Percentiles rank a stretch among this genome's conserved stretches.
phyloP scores from a whole-genome alignment of 495 filamentous ascomycete species.

The Apodospora peruviana region DNA sequence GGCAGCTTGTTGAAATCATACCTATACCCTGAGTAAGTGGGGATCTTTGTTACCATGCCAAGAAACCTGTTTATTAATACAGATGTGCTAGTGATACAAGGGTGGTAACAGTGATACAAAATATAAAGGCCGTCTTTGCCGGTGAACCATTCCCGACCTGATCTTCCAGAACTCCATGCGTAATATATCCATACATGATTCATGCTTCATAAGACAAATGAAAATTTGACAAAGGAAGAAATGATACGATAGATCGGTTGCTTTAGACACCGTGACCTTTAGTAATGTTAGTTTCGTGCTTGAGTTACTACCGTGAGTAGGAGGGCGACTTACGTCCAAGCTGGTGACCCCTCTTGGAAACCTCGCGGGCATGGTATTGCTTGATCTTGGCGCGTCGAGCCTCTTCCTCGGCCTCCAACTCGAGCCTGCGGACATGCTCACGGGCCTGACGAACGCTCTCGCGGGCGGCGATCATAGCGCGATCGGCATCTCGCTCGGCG shows the following conservation, averaged over 20 bases:
- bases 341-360: constrained; percentile 60
- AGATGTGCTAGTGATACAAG: too few relatives aligned
- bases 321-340: constrained; percentile 51
- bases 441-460: constrained; percentile 54
- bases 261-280: constrained; percentile 7
- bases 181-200: background rate
- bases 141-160: background rate
- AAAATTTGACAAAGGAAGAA: background rate
- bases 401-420: constrained; percentile 60
- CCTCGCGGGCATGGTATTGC: constrained; percentile 55
- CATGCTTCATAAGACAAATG: background rate
- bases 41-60: too few relatives aligned
- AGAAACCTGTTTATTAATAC: too few relatives aligned
- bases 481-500: constrained; percentile 58
- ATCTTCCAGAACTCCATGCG: background rate
- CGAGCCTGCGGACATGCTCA: constrained; percentile 57
- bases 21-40: too few relatives aligned
- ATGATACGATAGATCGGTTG: background rate
- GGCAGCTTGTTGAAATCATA: too few relatives aligned
- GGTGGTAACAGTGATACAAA: too few relatives aligned
- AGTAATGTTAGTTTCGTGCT: background rate
- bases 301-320: background rate
- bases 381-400: constrained; percentile 56
- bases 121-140: background rate
- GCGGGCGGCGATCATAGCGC: constrained; percentile 51